Evolutionary conservation across 2,329 filamentous ascomycete genomes (phyloP), one percentile per base, ranked within the genome.

Genomic region (Diatrype stigma): DNA sequence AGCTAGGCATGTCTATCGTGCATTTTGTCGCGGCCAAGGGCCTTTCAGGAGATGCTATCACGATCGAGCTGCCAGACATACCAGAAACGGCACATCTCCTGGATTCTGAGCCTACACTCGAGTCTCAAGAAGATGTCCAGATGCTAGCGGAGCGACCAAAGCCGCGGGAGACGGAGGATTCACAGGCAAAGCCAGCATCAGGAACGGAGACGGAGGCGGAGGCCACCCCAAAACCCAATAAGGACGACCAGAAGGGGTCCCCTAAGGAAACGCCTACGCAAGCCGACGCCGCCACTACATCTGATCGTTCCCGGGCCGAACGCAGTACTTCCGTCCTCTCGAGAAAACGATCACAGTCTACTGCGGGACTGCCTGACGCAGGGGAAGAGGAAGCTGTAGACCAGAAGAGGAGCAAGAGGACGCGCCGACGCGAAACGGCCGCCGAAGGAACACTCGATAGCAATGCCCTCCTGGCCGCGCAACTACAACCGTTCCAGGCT

Each of bases 331-430:
- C 75, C 2, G 57, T 71, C 6, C 65, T 72, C 12, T 77, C 75
- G 0, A 74, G 82, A 47, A 86, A 86, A 62, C 74, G 83, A 46
- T 86, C 83, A 2, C 82, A 86, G 53, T 86, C 83, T 11, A 68
- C 70, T 28, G 83, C 83, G 4, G 82, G 82, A 3, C 66, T 86
- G 16, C 73, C 73, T 0, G 82, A 85, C 2, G 72, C 67, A 0
- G 72, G 63, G 1, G 81, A 84, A 7, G 82, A 86, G 47, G 82
- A 86, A 32, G 75, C 73, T 22, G 72, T 70, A 2, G 74, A 79
- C 11, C 78, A 80, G 48, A 86, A 85, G 60, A 73, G 84, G 51
- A 86, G 83, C 65, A 88, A 87, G 61, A 73, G 85, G 46, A 83
- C 83, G 28, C 76, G 84, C 44, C 78, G 82, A 17, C 75, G 84